Evolutionary conservation across 164 flowering plant species (phyloP).

Genomic region (Magnolia sinica): DNA sequence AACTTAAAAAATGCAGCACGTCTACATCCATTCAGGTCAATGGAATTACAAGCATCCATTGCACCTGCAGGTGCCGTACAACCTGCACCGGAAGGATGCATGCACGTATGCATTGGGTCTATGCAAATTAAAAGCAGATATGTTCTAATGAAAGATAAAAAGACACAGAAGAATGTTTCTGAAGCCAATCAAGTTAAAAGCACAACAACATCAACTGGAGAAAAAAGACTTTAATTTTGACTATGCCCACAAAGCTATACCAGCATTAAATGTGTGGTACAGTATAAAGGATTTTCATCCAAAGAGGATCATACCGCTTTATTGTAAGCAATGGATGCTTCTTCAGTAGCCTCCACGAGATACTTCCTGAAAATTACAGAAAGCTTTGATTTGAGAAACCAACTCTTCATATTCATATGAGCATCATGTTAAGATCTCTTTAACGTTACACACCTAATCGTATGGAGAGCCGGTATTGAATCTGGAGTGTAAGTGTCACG

Average conservation of each 20-base stretch:
- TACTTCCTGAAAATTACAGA: slow-evolving; percentile 55
- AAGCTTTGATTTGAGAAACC: slow-evolving; percentile 3
- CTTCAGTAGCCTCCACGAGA: slow-evolving; percentile 90
- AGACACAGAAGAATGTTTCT: background rate
- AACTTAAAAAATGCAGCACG: background rate
- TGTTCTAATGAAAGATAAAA: too few species aligned
- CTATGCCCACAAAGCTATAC: too few species aligned
- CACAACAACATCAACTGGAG: background rate
- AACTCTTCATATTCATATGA: background rate
- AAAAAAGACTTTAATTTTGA: too few species aligned
- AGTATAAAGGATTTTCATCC: background rate
- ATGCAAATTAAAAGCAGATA: too few species aligned
- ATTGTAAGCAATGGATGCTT: slow-evolving; percentile 88
- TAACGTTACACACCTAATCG: slow-evolving; percentile 60
- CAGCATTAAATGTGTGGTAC: background rate
- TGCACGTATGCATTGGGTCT: too few species aligned
- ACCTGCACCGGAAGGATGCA: too few species aligned
- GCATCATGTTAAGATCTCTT: background rate
- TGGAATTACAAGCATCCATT: too few species aligned
- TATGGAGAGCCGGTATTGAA: slow-evolving; percentile 85
- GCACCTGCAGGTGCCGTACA: too few species aligned
- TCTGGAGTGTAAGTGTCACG: slow-evolving; percentile 83
- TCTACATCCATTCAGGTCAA: too few species aligned
- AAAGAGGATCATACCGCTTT: slow-evolving; percentile 63
- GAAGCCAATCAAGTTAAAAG: background rate